Evolutionary conservation across 768 basidiomycete species (phyloP), one percentile per base, ranked within the genome.

Genomic region (Gymnopilus junonius): DNA sequence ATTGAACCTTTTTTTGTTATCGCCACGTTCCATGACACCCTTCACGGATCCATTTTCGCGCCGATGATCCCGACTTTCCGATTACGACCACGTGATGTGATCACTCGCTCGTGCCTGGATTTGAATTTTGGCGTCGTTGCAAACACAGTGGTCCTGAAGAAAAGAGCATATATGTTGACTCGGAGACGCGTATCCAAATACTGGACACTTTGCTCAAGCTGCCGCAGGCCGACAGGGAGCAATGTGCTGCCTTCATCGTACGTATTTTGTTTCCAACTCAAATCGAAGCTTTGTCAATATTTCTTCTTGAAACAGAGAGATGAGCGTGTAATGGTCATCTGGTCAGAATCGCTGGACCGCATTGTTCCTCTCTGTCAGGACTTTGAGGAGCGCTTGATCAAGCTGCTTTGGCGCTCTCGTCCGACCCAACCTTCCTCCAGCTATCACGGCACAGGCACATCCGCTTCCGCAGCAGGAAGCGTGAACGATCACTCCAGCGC

Each of bases 201-300:
- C 72, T 95, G 51, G 91, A 94, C 68, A 89, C 90, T 23, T 89
- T 95, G 80, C 76, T 87, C 61, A 80, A 85, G 70, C 87, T 95
- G 39, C 90, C 91, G 5, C 83, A 87, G 56, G 93, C 92, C 0
- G 91, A 94, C 68, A 90, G 91, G 77, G 92, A 94, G 63, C 93
- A 95, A 67, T 91, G 87, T 53, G 94, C 91, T 76, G 93, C 94
- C 0, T 95, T 95, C 72, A 87, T 94, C 69, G 90, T 90, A 61
- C 65, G 88, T 82, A n/a, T 20, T 53, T 43, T 12, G n/a, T 59
- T 37, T 8, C 31, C 56, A 14, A 1, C 50, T 61, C 8, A 17
- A 21, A 32, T 40, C 11, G 15, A 34, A n/a, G 37, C 15, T 46
- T 56, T 3, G 42, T 57, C 11, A 29, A 32, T 3, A n/a, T 10